Base-by-base conservation (phyloP, 108 stramenopile genomes). In the Hondaea fermentalgiana region DNA sequence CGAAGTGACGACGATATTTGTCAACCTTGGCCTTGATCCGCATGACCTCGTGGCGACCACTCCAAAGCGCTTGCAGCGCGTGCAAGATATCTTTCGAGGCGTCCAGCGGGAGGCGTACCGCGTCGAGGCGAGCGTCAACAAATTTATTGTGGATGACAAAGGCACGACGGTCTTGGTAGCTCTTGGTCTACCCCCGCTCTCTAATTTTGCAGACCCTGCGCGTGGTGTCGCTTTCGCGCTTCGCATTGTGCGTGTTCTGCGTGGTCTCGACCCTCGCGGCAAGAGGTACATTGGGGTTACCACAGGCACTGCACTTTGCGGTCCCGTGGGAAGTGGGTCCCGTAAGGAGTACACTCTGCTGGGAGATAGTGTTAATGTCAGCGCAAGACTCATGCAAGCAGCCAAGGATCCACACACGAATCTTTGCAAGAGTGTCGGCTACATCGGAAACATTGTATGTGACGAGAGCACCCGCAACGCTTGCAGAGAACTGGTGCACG, bases 131-230 rank as follows among this genome's bases (percentile, higher is more conserved):
- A 87, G 90, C 53, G 91, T 94, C 23, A 92, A 93, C 90, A 93
- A 95, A 90, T 95, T 95, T 58, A 90, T 95, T 28, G 90, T 94
- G 51, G 94, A 95, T 87, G 94, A 95, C 91, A 95, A 95, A 91
- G 94, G 94, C 12, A 89, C 89, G 55, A 93, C 93, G 57, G 58
- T 93, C 21, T 93, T 95, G 57, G 94, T 92, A 3, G 93, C 90
- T 60, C 94, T 92, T 64, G 94, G 93, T 42, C 90, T 95, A 57
- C 93, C 93, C 17, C 93, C 92, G 5, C 49, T 91, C 0, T 58
- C 92, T 28, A 88, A 92, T 91, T 72, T 72, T 5, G 92, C 94
- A 71, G 93, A 95, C 92, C 35, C 92, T 5, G 60, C 90, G 44
- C 88, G 93, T 3, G 93, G 89, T 16, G 87, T 95, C 4, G 87